phyloP scores from a whole-genome alignment of 176 grass and related monocot species.

The Elymus sibiricus region DNA sequence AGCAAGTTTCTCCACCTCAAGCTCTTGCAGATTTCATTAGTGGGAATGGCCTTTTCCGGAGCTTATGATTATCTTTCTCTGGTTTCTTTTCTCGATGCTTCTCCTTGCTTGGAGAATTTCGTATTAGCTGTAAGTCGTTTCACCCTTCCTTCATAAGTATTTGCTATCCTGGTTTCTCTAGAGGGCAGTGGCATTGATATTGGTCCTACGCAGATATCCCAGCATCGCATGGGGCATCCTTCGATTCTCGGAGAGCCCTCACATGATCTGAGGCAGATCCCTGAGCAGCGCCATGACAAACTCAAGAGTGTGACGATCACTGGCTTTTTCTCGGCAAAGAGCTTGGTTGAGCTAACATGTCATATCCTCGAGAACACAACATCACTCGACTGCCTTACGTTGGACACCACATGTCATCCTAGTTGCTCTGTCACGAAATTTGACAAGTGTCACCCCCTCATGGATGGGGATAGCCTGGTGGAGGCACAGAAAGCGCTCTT shows the following conservation, averaged over 20 bases:
- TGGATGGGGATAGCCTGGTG: too few species aligned
- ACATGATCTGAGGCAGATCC: background rate
- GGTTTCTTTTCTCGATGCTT: constrained; percentile 11
- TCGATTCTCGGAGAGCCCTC: background rate
- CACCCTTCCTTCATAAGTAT: background rate
- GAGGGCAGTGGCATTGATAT: too few species aligned
- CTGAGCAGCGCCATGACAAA: background rate
- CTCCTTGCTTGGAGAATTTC: constrained; percentile 6
- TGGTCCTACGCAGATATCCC: too few species aligned
- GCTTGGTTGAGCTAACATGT: background rate
- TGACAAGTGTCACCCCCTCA: too few species aligned
- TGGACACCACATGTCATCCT: background rate
- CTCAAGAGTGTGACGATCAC: constrained; percentile 16
- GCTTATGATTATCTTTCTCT: constrained; percentile 24
- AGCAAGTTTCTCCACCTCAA: constrained; percentile 26
- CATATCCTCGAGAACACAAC: background rate
- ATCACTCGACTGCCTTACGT: background rate
- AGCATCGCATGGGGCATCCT: background rate
- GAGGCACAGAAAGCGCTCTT: background rate
- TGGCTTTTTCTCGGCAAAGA: background rate
- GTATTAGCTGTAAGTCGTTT: constrained; percentile 15
- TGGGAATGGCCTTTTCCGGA: too few species aligned
- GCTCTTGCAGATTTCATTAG: background rate
- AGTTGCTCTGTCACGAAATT: too few species aligned
- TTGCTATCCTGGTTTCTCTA: too few species aligned